Base-by-base conservation (phyloP, 2,329 filamentous ascomycete genomes). In the Talaromyces funiculosus region DNA sequence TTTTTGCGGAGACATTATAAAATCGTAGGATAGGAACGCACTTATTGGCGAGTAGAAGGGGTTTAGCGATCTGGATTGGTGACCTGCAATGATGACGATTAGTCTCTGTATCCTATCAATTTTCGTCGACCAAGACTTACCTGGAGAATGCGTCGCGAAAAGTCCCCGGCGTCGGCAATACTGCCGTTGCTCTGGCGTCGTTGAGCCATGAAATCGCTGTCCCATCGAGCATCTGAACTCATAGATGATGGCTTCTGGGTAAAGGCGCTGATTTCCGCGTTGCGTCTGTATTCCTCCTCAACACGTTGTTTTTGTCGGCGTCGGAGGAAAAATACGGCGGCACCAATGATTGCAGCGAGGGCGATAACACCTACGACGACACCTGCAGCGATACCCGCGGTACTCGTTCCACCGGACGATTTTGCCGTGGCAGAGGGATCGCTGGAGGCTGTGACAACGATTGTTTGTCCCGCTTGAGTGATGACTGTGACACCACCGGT, bases 131-230 rank as follows among this genome's bases (percentile, higher is more conserved):
- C 12, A 16, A 5, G 2, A 79, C 84, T 66, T 83, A 96, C 93
- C 86, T 95, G 90, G 72, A 97, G 84, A 76, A 97, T 97, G 78
- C 90, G 89, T 78, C 93, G 86, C 64, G 93, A 97, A 79, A 96
- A 97, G 75, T 97, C 93, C 77, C 96, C 87, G 77, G 97, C 95
- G 75, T 97, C 93, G 57, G 92, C 93, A 75, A 97, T 97, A 76
- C 92, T 97, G 67, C 93, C 93, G 70, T 94, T 90, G 77, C 93
- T 97, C 79, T 93, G 84, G 75, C 92, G 86, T 71, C 91, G 84
- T 67, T 92, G 85, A 61, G 88, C 87, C 83, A 95, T 87, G 65
- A 92, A 84, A 60, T 82, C 87, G 7, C 92, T 91, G 66, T 97
- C 93, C 61, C 97, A 85, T 59, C 93, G 86, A 43, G 90, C 87